Conservation (phyloP, 257 asterid genomes). For the Solanum arcanum region DNA sequence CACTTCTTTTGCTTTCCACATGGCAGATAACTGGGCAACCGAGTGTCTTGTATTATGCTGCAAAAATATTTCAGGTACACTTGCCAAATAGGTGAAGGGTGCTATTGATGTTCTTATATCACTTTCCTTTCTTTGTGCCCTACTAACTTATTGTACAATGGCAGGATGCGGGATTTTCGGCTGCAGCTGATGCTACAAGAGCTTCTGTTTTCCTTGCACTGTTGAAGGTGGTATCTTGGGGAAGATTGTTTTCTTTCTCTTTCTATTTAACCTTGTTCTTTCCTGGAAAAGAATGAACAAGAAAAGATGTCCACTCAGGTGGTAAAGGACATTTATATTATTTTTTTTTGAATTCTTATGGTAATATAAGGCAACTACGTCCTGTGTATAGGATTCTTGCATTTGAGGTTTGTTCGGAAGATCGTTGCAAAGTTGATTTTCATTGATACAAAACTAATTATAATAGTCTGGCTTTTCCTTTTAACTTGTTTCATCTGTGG, state of each 20-base stretch:
- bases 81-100: neutral
- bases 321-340: neutral
- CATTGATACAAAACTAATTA: neutral
- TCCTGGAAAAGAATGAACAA: neutral
- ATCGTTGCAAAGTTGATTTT: neutral
- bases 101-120: neutral
- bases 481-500: neutral
- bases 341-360: neutral
- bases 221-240: slow-evolving; percentile 51
- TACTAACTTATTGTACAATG: slow-evolving; percentile 12
- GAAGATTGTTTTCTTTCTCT: neutral
- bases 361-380: neutral
- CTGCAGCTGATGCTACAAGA: slow-evolving; percentile 91
- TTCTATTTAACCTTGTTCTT: neutral
- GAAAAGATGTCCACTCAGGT: neutral
- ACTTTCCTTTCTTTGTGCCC: neutral
- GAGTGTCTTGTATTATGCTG: slow-evolving; percentile 93
- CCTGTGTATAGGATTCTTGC: neutral
- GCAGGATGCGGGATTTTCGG: slow-evolving; percentile 95
- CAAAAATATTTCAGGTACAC: slow-evolving; percentile 80
- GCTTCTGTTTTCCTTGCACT: slow-evolving; percentile 80
- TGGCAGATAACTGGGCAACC: slow-evolving; percentile 98
- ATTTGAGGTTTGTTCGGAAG: neutral
- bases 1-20: slow-evolving; percentile 8
- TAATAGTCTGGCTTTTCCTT: neutral